Evolutionary conservation across 768 basidiomycete genomes (phyloP), one percentile per base, ranked within the genome.

Genomic region (Trametes coccinea): DNA sequence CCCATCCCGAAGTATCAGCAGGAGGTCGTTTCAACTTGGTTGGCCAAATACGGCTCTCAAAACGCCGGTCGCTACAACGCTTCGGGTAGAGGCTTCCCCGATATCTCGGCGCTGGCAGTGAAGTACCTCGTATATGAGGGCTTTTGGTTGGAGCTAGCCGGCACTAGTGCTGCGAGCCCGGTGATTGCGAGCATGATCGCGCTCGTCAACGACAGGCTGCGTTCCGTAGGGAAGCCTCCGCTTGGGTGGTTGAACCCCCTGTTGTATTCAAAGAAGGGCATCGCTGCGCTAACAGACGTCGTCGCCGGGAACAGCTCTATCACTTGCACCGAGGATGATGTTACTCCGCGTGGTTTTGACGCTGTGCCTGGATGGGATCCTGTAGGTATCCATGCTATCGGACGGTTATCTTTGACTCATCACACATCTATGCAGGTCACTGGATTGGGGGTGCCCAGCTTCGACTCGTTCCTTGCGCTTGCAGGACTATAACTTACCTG

Each of bases 1-100:
- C 43, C 59, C 13, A 53, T 31, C 3, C 71, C 73, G 5, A 51
- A 33, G n/a, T 81, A 77, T 62, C 80, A 81, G 67, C 58, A 73
- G 40, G 54, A 63, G 47, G 76, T 71, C 0, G 78, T 81, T n/a
- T 56, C 52, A 0, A 53, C 50, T 0, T 81, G 76, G 70, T 68
- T 81, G 17, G 57, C 67, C n/a, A 61, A 62, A 31, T 63, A 76
- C 56, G 71, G 69, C 43, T 58, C 29, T 50, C 63, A 65, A 2
- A 66, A 69, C 59, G 39, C 53, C 1, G 74, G 76, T 27, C 59
- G 63, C 30, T 76, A 72, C 62, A 68, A 65, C 56, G 53, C 44
- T 45, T 71, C 61, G 67, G 78, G 77, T 39, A 79, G 80, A 40
- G 78, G 67, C 2, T 82, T 74, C 70, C 81, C 82, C 31, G 80